Percentiles rank a stretch among this genome's conserved stretches.
These are phyloP conservation scores for Vigna nakashimae DNA, from an alignment of 306 rosid species.

Conservation along the genomic window DNA sequence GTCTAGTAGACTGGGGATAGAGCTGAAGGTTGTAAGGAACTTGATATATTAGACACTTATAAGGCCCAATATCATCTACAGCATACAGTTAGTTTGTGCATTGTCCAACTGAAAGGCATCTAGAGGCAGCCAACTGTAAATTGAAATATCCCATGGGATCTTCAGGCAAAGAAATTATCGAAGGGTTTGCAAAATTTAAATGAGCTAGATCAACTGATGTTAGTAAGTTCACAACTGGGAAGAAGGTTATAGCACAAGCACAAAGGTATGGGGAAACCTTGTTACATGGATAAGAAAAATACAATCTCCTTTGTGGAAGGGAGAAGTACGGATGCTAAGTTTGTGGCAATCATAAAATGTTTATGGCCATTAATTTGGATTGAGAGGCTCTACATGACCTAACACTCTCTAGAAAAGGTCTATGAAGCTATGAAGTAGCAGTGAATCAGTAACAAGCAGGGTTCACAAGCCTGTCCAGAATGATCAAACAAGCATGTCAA, in stretches of 20 bases:
- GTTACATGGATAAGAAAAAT: conserved; percentile 3
- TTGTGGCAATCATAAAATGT: background rate
- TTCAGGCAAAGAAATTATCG: no score
- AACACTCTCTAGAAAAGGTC: background rate
- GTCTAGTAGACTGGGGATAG: background rate
- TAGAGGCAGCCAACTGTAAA: background rate
- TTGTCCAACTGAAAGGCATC: background rate
- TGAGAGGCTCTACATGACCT: background rate
- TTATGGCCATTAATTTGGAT: conserved; percentile 1
- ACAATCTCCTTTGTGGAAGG: background rate
- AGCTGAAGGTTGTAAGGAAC: background rate
- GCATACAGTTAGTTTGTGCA: background rate
- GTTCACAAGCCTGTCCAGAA: conserved; percentile 14
- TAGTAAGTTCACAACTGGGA: background rate
- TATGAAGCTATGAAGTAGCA: background rate
- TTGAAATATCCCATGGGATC: no score
- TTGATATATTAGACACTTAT: background rate
- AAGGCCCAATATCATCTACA: background rate
- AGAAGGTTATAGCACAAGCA: no score
- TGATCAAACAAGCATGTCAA: background rate
- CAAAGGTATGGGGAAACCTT: background rate
- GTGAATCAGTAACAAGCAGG: background rate
- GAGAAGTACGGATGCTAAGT: background rate
- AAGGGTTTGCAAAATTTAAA: background rate
- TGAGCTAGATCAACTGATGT: background rate